Evolutionary conservation across 108 stramenopile species (phyloP).

Genomic region (Nitzschia sp.): DNA sequence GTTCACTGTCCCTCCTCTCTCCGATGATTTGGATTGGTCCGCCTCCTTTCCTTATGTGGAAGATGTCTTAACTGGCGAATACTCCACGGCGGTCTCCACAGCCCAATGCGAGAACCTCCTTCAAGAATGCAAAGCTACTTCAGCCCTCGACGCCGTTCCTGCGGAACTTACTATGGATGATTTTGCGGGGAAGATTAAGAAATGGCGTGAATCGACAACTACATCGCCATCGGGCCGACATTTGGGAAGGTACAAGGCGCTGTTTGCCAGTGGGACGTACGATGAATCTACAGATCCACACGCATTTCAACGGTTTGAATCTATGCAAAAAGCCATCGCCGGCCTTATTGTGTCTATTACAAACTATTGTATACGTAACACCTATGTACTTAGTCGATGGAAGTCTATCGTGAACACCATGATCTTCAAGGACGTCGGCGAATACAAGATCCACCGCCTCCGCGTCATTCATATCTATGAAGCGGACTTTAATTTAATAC

Average conservation of each 20-base stretch:
- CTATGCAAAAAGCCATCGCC: background rate
- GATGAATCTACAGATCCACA: background rate
- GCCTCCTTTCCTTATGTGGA: background rate
- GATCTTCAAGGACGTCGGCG: too few relatives aligned
- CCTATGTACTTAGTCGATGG: too few relatives aligned
- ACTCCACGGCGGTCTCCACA: background rate
- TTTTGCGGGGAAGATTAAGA: background rate
- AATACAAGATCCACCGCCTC: too few relatives aligned
- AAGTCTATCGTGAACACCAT: too few relatives aligned
- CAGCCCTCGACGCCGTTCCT: background rate
- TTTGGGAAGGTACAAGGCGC: background rate
- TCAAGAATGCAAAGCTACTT: background rate
- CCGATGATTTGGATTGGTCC: background rate
- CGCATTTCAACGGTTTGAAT: too few relatives aligned
- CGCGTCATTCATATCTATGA: background rate
- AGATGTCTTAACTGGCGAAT: background rate
- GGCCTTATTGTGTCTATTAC: background rate
- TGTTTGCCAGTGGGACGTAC: background rate
- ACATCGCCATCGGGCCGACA: constrained; percentile 9
- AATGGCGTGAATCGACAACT: constrained; percentile 1
- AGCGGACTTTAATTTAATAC: background rate
- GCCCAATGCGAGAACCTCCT: constrained; percentile 3
- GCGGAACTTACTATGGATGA: constrained; percentile 9
- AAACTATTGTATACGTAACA: background rate
- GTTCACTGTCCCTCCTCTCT: background rate